These are phyloP conservation scores for Simplicillium sp. DNA, from an alignment of 2,329 filamentous ascomycete genomes.

Conservation along the genomic window DNA sequence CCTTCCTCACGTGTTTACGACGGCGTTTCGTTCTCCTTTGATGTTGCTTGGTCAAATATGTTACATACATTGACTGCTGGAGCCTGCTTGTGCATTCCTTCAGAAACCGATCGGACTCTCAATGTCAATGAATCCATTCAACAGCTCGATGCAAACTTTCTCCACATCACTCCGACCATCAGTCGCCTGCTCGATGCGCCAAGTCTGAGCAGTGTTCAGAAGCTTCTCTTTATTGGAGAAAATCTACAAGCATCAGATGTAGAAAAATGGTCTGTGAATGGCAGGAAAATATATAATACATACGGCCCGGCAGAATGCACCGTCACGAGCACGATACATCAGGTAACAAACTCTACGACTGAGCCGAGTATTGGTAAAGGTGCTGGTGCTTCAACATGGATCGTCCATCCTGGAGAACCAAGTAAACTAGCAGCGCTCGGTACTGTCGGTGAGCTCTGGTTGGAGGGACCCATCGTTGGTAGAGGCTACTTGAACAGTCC, in stretches of 20 bases:
- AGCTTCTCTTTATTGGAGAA: neutral
- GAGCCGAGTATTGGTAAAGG: neutral
- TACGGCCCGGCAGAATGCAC: neutral
- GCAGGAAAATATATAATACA: neutral
- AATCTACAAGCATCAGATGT: neutral
- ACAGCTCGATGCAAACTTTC: neutral
- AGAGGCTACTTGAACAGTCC: neutral
- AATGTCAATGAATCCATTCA: neutral
- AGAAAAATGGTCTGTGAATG: neutral
- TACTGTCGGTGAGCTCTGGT: neutral
- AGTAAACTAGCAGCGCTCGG: neutral
- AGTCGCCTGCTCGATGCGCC: neutral
- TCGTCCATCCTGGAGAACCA: neutral
- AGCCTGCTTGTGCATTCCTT: neutral
- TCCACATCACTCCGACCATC: neutral
- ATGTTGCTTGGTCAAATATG: constrained; percentile 1
- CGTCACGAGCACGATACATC: neutral
- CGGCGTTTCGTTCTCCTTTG: constrained; percentile 13
- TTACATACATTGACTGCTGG: constrained; percentile 7
- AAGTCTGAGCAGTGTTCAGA: neutral
- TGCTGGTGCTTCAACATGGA: neutral
- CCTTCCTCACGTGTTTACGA: constrained; percentile 9
- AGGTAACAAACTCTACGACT: neutral
- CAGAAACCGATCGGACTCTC: neutral
- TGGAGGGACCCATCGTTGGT: neutral